phyloP scores from a whole-genome alignment of 2,329 filamentous ascomycete genomes.

The Xylariaceae sp. region DNA sequence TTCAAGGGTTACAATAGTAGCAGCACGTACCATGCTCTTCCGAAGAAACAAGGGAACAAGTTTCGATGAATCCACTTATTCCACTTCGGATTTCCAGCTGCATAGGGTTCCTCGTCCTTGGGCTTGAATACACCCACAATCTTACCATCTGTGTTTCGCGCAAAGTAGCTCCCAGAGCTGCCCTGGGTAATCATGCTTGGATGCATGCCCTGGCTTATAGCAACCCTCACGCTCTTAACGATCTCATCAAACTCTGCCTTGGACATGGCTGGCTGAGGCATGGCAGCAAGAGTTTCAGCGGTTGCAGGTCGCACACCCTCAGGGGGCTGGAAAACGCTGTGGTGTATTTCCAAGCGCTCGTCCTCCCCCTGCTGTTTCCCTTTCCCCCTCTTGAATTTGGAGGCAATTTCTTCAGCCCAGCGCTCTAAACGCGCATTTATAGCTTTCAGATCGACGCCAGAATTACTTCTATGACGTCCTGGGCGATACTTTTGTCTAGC shows the following conservation, averaged over 20 bases:
- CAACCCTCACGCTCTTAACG: slow-evolving; percentile 86
- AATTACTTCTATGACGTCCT: slow-evolving; percentile 66
- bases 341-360: slow-evolving; percentile 91
- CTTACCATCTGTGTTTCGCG: slow-evolving; percentile 86
- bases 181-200: slow-evolving; percentile 96
- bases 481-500: slow-evolving; percentile 51
- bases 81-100: slow-evolving; percentile 97
- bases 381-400: slow-evolving; percentile 89
- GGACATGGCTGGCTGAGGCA: slow-evolving; percentile 69
- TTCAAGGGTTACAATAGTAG: background rate
- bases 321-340: slow-evolving; percentile 94
- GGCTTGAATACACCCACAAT: slow-evolving; percentile 98
- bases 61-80: slow-evolving; percentile 99
- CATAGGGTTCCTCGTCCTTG: slow-evolving; percentile 98
- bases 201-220: slow-evolving; percentile 89
- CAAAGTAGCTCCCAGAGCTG: slow-evolving; percentile 98
- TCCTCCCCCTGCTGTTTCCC: slow-evolving; percentile 76
- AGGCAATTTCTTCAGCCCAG: slow-evolving; percentile 98
- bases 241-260: slow-evolving; percentile 84
- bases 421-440: slow-evolving; percentile 94
- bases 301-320: slow-evolving; percentile 84
- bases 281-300: slow-evolving; percentile 71
- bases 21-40: slow-evolving; percentile 74
- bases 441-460: slow-evolving; percentile 95
- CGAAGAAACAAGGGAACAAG: slow-evolving; percentile 96